Percentiles rank a stretch among this genome's conserved stretches.
These are phyloP conservation scores for Pinus albicaulis DNA, from an alignment of 75 land plant species.

Conservation along the genomic window DNA sequence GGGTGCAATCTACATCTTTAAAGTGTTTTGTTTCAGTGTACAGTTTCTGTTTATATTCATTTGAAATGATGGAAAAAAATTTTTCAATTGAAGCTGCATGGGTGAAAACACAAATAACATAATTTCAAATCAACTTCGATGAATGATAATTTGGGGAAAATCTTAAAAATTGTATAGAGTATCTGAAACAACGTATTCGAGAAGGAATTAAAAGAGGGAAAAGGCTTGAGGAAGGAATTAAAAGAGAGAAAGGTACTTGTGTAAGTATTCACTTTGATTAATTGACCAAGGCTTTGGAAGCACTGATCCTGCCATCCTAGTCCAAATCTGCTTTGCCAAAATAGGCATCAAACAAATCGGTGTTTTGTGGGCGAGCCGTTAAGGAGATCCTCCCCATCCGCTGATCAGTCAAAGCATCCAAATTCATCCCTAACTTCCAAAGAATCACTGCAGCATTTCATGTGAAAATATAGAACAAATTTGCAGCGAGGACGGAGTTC, in stretches of 20 bases:
- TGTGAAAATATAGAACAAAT: too few relatives aligned
- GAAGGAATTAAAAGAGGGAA: neutral
- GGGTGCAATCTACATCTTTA: too few relatives aligned
- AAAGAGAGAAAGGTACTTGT: constrained; percentile 58
- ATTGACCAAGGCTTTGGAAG: constrained; percentile 82
- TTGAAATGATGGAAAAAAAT: too few relatives aligned
- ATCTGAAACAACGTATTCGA: neutral
- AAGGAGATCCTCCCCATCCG: neutral
- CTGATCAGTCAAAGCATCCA: too few relatives aligned
- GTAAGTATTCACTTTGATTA: constrained; percentile 78
- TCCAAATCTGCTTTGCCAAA: constrained; percentile 80
- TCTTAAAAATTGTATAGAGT: neutral
- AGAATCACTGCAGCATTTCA: too few relatives aligned
- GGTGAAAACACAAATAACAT: neutral
- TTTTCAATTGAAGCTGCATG: too few relatives aligned
- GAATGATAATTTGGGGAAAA: neutral
- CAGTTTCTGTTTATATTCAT: too few relatives aligned
- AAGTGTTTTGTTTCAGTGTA: too few relatives aligned
- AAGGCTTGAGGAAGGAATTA: too few relatives aligned
- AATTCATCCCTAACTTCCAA: too few relatives aligned
- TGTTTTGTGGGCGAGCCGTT: constrained; percentile 6
- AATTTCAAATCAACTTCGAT: neutral
- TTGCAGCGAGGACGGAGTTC: too few relatives aligned
- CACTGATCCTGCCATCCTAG: constrained; percentile 86
- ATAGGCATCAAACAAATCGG: constrained; percentile 59